Conservation (phyloP, 495 filamentous ascomycete genomes). For the Xylaria nigripes region DNA sequence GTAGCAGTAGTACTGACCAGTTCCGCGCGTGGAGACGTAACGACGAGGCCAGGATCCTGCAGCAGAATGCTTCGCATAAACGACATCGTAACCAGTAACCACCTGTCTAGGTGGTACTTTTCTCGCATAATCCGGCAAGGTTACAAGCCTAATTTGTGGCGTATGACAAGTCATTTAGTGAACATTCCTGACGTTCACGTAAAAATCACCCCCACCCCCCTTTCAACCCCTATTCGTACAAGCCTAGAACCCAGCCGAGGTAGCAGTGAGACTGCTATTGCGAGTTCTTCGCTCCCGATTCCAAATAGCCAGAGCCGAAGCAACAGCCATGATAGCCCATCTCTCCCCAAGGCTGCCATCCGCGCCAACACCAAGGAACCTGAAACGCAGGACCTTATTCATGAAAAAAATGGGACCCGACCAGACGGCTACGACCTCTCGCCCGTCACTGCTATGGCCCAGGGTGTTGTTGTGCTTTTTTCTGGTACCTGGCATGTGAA, state of each 20-base stretch:
- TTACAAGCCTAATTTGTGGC: too few relatives aligned
- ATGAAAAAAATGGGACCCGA: constrained; percentile 5
- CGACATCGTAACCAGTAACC: not conserved
- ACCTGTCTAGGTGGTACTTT: not conserved
- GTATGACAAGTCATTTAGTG: too few relatives aligned
- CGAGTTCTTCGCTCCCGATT: constrained; percentile 8
- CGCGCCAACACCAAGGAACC: constrained; percentile 22
- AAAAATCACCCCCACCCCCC: too few relatives aligned
- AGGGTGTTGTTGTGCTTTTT: not conserved
- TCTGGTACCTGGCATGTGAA: not conserved
- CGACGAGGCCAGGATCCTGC: not conserved
- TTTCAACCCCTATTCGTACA: not conserved
- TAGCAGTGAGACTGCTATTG: not conserved
- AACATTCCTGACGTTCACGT: too few relatives aligned
- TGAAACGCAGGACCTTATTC: constrained; percentile 18
- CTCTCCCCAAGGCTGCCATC: constrained; percentile 23
- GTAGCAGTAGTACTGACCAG: too few relatives aligned
- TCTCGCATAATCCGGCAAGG: too few relatives aligned
- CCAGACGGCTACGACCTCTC: constrained; percentile 26
- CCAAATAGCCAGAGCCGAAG: constrained; percentile 22
- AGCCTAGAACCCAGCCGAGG: not conserved
- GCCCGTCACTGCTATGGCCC: constrained; percentile 12
- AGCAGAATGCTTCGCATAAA: not conserved
- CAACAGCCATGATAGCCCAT: constrained; percentile 27
- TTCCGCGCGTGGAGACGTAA: too few relatives aligned